A percentile compares a stretch with the other conserved stretches of the same genome.
These are phyloP conservation scores for Cladophialophora exuberans DNA, from an alignment of 2,329 filamentous ascomycete genomes.

Conservation along the genomic window DNA sequence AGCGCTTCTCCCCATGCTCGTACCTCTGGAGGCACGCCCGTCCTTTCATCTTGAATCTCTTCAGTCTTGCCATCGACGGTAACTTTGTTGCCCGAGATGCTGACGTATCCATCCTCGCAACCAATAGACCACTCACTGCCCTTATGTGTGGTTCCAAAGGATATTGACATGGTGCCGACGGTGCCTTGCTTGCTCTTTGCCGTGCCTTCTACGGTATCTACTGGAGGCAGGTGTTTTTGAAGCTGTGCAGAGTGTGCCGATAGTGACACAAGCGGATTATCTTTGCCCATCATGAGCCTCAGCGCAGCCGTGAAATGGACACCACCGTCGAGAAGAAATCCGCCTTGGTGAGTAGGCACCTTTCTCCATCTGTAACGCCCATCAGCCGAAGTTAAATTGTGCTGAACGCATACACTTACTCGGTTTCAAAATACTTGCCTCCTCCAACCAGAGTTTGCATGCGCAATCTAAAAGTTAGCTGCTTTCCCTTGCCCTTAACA, in stretches of 20 bases:
- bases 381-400: constrained; percentile 45
- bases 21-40: constrained; percentile 57
- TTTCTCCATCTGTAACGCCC: constrained; percentile 54
- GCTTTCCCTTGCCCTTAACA: constrained; percentile 50
- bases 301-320: constrained; percentile 60
- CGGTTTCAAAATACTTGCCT: constrained; percentile 55
- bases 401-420: constrained; percentile 37
- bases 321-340: constrained; percentile 62
- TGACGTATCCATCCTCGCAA: constrained; percentile 56
- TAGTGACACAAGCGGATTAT: constrained; percentile 47
- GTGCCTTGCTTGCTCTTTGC: constrained; percentile 52
- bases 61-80: constrained; percentile 43
- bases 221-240: constrained; percentile 56
- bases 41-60: constrained; percentile 52
- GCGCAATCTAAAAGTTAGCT: constrained; percentile 56
- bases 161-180: constrained; percentile 55
- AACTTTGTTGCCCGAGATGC: constrained; percentile 43
- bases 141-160: constrained; percentile 56
- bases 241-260: constrained; percentile 56
- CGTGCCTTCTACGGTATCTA: constrained; percentile 61
- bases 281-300: constrained; percentile 51
- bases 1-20: constrained; percentile 57
- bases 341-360: constrained; percentile 59
- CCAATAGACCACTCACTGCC: constrained; percentile 55
- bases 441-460: constrained; percentile 51